A percentile compares a stretch with the other conserved stretches of the same genome.
Evolutionary conservation across 2,329 filamentous ascomycete genomes (phyloP).

Genomic region (Tolypocladium ovalisporum): DNA sequence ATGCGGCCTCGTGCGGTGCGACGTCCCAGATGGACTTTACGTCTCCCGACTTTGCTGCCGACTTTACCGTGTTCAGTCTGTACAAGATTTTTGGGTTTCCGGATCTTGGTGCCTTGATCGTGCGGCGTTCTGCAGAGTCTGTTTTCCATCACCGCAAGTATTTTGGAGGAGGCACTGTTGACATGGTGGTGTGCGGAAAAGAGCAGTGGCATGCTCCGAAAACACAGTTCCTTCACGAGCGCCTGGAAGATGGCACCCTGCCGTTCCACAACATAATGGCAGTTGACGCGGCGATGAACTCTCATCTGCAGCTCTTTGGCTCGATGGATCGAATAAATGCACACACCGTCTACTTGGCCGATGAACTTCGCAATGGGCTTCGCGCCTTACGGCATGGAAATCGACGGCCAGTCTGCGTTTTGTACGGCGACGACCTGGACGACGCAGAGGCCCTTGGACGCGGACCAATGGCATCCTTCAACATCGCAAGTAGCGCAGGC

Average conservation of each 20-base stretch:
- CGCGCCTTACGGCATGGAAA: conserved; percentile 57
- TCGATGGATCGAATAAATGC: conserved; percentile 57
- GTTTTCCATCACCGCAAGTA: conserved; percentile 61
- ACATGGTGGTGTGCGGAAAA: conserved; percentile 70
- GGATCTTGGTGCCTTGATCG: conserved; percentile 74
- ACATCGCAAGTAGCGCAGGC: conserved; percentile 57
- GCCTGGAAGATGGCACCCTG: conserved; percentile 82
- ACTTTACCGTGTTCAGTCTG: conserved; percentile 80
- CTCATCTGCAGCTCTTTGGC: conserved; percentile 59
- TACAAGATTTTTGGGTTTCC: conserved; percentile 99
- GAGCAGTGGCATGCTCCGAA: conserved; percentile 80
- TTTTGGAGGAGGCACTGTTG: conserved; percentile 91
- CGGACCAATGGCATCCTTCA: conserved; percentile 78
- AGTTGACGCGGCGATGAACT: conserved; percentile 60
- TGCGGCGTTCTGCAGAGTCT: conserved; percentile 58
- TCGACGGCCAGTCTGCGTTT: conserved; percentile 47
- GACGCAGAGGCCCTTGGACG: conserved; percentile 25
- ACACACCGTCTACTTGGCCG: conserved; percentile 59
- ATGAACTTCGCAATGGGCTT: conserved; percentile 48
- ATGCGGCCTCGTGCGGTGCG: conserved; percentile 72
- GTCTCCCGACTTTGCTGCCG: conserved; percentile 51
- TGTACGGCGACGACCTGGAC: conserved; percentile 41
- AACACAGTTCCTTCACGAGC: conserved; percentile 59
- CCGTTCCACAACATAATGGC: conserved; percentile 87
- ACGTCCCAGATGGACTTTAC: conserved; percentile 67